A percentile compares a stretch with the other conserved stretches of the same genome.
These are phyloP conservation scores for Luffa acutangula DNA, from an alignment of 306 rosid genomes.

Conservation along the genomic window DNA sequence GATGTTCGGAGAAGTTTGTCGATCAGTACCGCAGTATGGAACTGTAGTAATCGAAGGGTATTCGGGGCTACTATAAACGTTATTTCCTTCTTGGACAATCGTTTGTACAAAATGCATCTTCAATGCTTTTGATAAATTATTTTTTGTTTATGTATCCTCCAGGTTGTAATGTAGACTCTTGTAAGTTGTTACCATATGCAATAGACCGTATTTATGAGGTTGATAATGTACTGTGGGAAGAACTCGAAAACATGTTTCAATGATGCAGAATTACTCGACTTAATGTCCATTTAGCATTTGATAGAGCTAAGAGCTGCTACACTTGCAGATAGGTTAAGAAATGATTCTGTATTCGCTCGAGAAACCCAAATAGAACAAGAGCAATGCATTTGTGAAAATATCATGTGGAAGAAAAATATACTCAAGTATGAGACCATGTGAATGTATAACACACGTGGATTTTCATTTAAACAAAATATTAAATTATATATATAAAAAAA, in stretches of 20 bases:
- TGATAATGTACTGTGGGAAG: not conserved
- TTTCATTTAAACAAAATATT: no score
- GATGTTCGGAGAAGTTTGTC: not conserved
- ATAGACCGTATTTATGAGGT: not conserved
- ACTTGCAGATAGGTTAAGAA: not conserved
- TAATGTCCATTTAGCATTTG: not conserved
- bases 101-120: not conserved
- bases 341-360: not conserved
- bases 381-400: no score
- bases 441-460: no score
- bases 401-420: no score
- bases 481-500: no score
- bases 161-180: not conserved
- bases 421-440: no score
- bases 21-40: not conserved
- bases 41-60: not conserved
- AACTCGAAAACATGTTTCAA: not conserved
- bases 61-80: not conserved
- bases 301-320: not conserved
- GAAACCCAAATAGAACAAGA: no score
- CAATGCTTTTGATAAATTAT: not conserved
- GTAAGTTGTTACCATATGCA: not conserved
- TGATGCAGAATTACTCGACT: not conserved
- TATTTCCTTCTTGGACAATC: not conserved
- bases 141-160: not conserved